Percentiles rank a stretch among this genome's conserved stretches.
Conservation (phyloP, 441 rosid genomes). For the Biscutella laevigata region DNA sequence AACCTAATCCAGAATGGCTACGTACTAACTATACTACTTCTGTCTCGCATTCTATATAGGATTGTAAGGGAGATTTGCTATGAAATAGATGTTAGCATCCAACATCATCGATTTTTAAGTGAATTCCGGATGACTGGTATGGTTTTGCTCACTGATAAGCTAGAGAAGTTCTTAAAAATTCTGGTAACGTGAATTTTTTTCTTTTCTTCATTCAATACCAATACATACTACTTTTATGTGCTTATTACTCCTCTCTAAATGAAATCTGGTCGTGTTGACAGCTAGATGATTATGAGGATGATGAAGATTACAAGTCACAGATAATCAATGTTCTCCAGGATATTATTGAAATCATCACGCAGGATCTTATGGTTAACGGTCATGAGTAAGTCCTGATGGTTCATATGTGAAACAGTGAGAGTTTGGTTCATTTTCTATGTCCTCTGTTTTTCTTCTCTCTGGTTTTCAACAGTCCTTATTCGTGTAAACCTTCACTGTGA, state of each 20-base stretch:
- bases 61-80: slow-evolving; percentile 42
- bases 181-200: slow-evolving; percentile 45
- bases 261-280: slow-evolving; percentile 32
- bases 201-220: neutral
- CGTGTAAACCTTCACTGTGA: neutral
- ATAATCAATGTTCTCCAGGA: slow-evolving; percentile 89
- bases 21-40: slow-evolving; percentile 12
- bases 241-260: neutral
- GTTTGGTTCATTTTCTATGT: slow-evolving; percentile 3
- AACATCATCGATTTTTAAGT: slow-evolving; percentile 40
- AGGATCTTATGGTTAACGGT: slow-evolving; percentile 72
- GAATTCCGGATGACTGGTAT: slow-evolving; percentile 65
- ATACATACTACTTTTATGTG: slow-evolving; percentile 7
- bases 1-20: slow-evolving; percentile 8
- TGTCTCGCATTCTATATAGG: slow-evolving; percentile 31
- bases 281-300: slow-evolving; percentile 38
- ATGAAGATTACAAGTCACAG: slow-evolving; percentile 44
- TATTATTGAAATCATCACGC: slow-evolving; percentile 71
- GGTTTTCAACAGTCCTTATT: neutral
- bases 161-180: slow-evolving; percentile 67
- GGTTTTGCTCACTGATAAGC: slow-evolving; percentile 65
- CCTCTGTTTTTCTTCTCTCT: neutral
- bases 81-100: slow-evolving; percentile 46
- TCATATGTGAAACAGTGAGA: slow-evolving; percentile 3
- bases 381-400: slow-evolving; percentile 52